Base-by-base conservation (phyloP, 371 early-diverging fungal genomes). In the Apophysomyces sp. region DNA sequence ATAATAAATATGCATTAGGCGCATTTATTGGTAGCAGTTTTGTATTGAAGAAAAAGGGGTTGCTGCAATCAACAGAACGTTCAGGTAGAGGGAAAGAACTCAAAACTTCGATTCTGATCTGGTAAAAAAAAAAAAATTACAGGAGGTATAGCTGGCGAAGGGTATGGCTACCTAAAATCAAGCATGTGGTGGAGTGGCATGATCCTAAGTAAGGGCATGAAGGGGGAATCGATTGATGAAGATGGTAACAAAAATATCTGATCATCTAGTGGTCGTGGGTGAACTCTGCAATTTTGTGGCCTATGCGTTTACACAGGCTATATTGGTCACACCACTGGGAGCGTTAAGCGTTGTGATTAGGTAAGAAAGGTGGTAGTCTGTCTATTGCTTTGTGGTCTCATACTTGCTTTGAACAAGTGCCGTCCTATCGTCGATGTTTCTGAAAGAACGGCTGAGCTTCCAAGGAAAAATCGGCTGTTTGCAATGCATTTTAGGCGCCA, bases 171-270 rank as follows among this genome's bases (percentile, higher is more conserved):
- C 69, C 75, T 97, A 32, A 87, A 89, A 64, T 92, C 92, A 62
- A 59, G 80, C 24, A 85, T 94, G 67, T 98, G 98, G 98, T 98
- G 98, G 98, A 76, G 86, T 37, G 98, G 98, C 49, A 95, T 95
- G 93, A 77, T 83, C 27, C 68, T 89, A 59, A 89, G 89, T 87
- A 85, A 73, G 63, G 26, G 16, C 31, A 9, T 13, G 49, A 21
- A 44, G 24, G 49, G 49, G 49, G 21, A 11, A 44, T 18, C 41
- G 18, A 21, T 16, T 11, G 37, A 27, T 13, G 3, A 34, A 4
- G 34, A 34, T 16, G 6, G 27, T 32, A 52, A 30, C 36, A 49
- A 36, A 31, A 29, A 12, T 55, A 34, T 16, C 29, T 52, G 16
- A 44, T 44, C 24, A 29, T 53, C 4, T 67, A 88, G 89, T 88